phyloP scores from a whole-genome alignment of 768 basidiomycete species.

The Serpula lacrymans region DNA sequence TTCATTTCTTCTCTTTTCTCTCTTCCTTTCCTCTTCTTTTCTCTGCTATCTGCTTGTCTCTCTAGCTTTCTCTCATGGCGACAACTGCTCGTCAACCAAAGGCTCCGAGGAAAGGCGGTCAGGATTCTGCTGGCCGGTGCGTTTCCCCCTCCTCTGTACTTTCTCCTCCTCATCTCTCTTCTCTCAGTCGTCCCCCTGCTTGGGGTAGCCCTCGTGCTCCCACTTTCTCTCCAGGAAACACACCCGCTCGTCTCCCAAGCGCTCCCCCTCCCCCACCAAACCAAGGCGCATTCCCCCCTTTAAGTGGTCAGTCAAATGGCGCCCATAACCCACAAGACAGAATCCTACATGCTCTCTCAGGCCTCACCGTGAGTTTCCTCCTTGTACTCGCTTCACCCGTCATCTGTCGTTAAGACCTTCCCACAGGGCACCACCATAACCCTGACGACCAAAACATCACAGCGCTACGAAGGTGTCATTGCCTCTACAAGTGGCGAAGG shows the following conservation, averaged over 20 bases:
- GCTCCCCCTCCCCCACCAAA: conserved; percentile 32
- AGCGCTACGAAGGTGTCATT: conserved; percentile 75
- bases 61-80: conserved; percentile 46
- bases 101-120: conserved; percentile 57
- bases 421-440: conserved; percentile 74
- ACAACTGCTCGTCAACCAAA: conserved; percentile 63
- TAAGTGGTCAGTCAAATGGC: conserved; percentile 45
- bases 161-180: conserved; percentile 9
- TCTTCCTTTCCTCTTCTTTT: conserved; percentile 21
- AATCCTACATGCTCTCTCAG: conserved; percentile 60
- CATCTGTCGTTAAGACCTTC: conserved; percentile 12
- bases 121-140: conserved; percentile 51
- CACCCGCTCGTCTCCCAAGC: conserved; percentile 40
- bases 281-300: conserved; percentile 42
- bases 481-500: conserved; percentile 58
- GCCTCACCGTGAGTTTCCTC: conserved; percentile 59
- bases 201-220: conserved; percentile 65
- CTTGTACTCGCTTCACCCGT: conserved; percentile 6
- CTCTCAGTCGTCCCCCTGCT: conserved; percentile 43
- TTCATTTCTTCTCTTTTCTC: conserved; percentile 30
- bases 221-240: conserved; percentile 56
- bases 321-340: conserved; percentile 49
- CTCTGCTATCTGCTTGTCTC: conserved; percentile 25
- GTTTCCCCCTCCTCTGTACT: conserved; percentile 30
- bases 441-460: conserved; percentile 64